Evolutionary conservation across 768 basidiomycete genomes (phyloP), one percentile per base, ranked within the genome.

Genomic region (Floccularia luteovirens): DNA sequence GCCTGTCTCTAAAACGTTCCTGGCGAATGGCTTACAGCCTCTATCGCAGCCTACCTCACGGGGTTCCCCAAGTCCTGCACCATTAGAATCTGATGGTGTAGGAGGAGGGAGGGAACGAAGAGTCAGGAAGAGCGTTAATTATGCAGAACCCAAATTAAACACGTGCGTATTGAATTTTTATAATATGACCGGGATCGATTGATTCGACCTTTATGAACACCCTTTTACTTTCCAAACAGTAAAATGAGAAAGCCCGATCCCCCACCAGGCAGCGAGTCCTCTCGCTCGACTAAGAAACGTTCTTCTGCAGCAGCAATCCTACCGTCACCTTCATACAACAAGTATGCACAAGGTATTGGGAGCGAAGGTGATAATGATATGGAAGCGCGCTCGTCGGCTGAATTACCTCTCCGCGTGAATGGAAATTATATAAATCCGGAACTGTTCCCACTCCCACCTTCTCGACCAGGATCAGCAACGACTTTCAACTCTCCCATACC

Each of bases 201-300:
- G 31, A 33, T 37, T 30, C 16, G 13, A 27, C 21, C 8, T 45
- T 38, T 43, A 36, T 48, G 44, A 50, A 45, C 5, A 23, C n/a
- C 13, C 24, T 24, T 14, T 23, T 17, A 12, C 17, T 25, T n/a
- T n/a, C n/a, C n/a, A n/a, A 17, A 31, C 52, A 89, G 86, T 33
- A 90, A 90, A 75, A 90, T 90, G 88, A 81, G 88, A 32, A 90
- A 90, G 60, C 87, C 88, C 7, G 84, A 86, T 48, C 64, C 74
- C 13, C 57, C 58, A 11, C 62, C 70, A 21, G 62, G 66, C 11
- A 50, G 53, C 5, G 56, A 58, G 7, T 42, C 61, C 11, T 53
- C 63, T n/a, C 16, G 36, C 51, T 3, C 49, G 50, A 4, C 55
- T 54, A 73, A 68, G 56, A 77, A 78, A 56, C 66, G 75, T 4